Base-by-base conservation (phyloP, 768 basidiomycete species). In the Lyophyllum shimeji region DNA sequence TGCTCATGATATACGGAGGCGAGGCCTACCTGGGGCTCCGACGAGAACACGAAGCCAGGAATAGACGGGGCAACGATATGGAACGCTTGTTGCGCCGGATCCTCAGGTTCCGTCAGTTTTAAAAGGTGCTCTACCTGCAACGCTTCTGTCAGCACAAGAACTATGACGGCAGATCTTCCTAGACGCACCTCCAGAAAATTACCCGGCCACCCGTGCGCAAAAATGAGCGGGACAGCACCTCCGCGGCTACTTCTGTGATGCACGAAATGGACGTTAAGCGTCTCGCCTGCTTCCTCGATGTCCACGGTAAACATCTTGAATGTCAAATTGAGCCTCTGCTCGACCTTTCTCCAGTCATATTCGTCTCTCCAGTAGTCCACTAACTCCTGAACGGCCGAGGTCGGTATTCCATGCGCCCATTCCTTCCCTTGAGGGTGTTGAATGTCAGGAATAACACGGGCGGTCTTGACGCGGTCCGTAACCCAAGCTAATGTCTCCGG, bases 191-290 rank as follows among this genome's bases (percentile, higher is more conserved):
- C 71, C 7, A 69, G 66, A 52, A 74, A 74, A 24, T 69, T 71
- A 7, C 73, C 73, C 8, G 72, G 74, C 74, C 83, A 84, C 4
- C 83, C 83, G 59, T 85, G 83, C 12, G 78, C 72, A 60, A 79
- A 82, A n/a, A 84, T 66, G 18, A 85, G 66, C 1, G 83, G 82
- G 23, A 83, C 74, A 0, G 82, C 81, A 40, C 74, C 67, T 0
- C 53, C 39, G 3, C 65, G 50, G 20, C 58, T 58, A 61, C 81
- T 81, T 58, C 68, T 71, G 57, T 29, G 29, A 29, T 83, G 82
- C 1, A 82, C 74, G 57, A 79, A 84, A 58, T 85, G 83, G 5
- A 83, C 67, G 33, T 80, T 77, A 42, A 84, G 67, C 4, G 69
- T 63, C 13, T 73, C 81, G 50, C 74, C 74, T 2, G 67, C 74